Conservation (phyloP, 768 basidiomycete genomes). For the Leccinum disarticulatum region DNA sequence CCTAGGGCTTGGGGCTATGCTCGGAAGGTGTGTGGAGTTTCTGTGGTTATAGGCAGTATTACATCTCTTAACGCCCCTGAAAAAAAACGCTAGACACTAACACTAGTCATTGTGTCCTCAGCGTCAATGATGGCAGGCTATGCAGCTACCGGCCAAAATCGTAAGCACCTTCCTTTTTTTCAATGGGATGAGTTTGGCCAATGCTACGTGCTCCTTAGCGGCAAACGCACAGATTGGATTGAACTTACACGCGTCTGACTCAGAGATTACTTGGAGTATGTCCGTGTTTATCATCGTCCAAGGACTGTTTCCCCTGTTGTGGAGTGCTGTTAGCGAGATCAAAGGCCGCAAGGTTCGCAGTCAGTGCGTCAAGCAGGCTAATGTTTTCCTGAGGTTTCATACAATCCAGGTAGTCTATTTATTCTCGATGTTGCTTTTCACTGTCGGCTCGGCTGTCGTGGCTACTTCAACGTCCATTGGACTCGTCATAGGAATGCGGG, state of each 20-base stretch:
- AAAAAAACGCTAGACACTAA: conserved; percentile 18
- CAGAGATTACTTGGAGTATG: conserved; percentile 65
- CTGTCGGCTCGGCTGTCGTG: conserved; percentile 56
- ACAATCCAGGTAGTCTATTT: conserved; percentile 52
- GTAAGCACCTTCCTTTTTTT: conserved; percentile 13
- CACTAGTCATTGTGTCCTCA: conserved; percentile 27
- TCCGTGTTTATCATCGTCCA: conserved; percentile 72
- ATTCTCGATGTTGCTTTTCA: conserved; percentile 51
- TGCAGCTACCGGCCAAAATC: conserved; percentile 29
- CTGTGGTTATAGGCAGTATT: no score
- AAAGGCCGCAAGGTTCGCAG: conserved; percentile 63
- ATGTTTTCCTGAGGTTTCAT: not conserved
- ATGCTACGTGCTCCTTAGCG: conserved; percentile 40
- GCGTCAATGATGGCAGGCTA: conserved; percentile 30
- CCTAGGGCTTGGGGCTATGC: conserved; percentile 56
- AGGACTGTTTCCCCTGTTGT: conserved; percentile 64
- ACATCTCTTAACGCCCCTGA: not conserved
- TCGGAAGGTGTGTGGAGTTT: conserved; percentile 46
- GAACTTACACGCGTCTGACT: conserved; percentile 58
- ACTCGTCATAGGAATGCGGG: conserved; percentile 65
- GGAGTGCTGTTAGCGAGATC: conserved; percentile 74
- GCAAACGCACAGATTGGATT: conserved; percentile 64
- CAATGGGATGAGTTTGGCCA: not conserved
- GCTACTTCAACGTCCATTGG: conserved; percentile 56
- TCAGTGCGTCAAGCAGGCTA: not conserved